phyloP scores from a whole-genome alignment of 2,329 filamentous ascomycete species.

The Graphilbum ipis-grandicollis region DNA sequence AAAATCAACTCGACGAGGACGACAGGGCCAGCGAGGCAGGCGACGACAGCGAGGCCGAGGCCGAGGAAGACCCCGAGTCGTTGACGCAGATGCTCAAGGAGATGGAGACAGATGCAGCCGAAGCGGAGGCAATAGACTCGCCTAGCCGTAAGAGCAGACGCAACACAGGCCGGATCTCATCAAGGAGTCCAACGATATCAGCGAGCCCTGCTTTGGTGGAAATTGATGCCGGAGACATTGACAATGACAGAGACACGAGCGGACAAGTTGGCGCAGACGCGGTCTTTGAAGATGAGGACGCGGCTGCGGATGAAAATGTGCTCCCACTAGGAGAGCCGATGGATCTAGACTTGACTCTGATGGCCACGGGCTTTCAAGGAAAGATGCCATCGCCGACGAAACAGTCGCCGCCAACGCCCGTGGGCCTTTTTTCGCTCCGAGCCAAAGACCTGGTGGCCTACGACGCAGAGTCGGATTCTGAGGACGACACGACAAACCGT shows the following conservation, averaged over 20 bases:
- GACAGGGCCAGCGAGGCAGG: conserved; percentile 6
- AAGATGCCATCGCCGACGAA: conserved; percentile 13
- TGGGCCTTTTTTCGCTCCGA: conserved; percentile 26
- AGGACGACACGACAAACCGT: conserved; percentile 28
- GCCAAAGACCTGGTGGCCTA: conserved; percentile 28
- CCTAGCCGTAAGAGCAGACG: conserved; percentile 16
- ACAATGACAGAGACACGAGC: conserved; percentile 1
- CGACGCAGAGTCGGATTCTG: conserved; percentile 37
- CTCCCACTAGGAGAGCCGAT: conserved; percentile 7
- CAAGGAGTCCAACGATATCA: too few species aligned
- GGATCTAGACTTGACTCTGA: conserved; percentile 14
- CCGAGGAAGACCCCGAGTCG: conserved; percentile 4
- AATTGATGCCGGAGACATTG: background rate
- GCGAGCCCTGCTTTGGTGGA: too few species aligned
- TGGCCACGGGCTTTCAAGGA: conserved; percentile 6
- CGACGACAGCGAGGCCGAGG: conserved; percentile 5
- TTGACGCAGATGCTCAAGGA: conserved; percentile 8
- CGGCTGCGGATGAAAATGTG: background rate
- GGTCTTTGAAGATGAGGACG: background rate
- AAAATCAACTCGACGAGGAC: conserved; percentile 7
- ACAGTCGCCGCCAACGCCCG: conserved; percentile 7
- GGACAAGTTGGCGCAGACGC: too few species aligned
- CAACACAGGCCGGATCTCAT: conserved; percentile 17
- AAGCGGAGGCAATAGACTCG: conserved; percentile 11
- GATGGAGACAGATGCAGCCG: conserved; percentile 7